These are phyloP conservation scores for Rostrohypoxylon terebratum DNA, from an alignment of 495 filamentous ascomycete species.

Conservation along the genomic window DNA sequence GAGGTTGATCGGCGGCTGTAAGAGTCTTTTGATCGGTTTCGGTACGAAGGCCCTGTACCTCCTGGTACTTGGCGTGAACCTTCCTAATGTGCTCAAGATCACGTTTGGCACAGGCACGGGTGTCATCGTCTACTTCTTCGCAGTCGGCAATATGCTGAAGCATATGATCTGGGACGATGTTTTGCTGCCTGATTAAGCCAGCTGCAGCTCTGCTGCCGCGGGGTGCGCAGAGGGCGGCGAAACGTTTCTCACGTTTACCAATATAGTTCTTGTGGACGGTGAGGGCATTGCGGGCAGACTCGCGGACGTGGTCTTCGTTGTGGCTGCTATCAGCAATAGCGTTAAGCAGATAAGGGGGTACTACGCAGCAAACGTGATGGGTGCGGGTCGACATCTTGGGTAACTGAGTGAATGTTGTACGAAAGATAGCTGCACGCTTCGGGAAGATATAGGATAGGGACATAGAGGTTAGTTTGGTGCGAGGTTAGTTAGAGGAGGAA, in stretches of 20 bases:
- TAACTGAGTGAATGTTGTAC: background rate
- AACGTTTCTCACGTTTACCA: conserved; percentile 47
- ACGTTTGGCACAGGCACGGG: conserved; percentile 46
- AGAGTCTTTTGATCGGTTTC: conserved; percentile 25
- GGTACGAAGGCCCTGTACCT: conserved; percentile 39
- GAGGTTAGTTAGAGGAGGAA: background rate
- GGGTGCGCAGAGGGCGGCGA: conserved; percentile 48
- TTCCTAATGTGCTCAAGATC: conserved; percentile 51
- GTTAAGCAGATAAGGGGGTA: conserved; percentile 55
- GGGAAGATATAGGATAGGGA: background rate
- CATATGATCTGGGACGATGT: conserved; percentile 54
- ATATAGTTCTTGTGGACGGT: conserved; percentile 40
- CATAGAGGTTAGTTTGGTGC: conserved; percentile 12
- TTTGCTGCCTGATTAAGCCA: conserved; percentile 27
- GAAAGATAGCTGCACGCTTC: conserved; percentile 11
- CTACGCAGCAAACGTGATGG: conserved; percentile 50
- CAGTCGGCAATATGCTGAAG: conserved; percentile 53
- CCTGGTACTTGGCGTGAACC: conserved; percentile 49
- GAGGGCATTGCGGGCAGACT: conserved; percentile 47
- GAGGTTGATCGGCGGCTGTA: conserved; percentile 13
- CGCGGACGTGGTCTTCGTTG: conserved; percentile 43
- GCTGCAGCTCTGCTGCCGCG: conserved; percentile 36
- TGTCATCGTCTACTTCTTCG: conserved; percentile 54
- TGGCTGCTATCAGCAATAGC: conserved; percentile 51
- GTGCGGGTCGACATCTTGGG: conserved; percentile 43